These are phyloP conservation scores for Pseudoturritis turrita DNA, from an alignment of 345 rosid genomes.

Conservation along the genomic window DNA sequence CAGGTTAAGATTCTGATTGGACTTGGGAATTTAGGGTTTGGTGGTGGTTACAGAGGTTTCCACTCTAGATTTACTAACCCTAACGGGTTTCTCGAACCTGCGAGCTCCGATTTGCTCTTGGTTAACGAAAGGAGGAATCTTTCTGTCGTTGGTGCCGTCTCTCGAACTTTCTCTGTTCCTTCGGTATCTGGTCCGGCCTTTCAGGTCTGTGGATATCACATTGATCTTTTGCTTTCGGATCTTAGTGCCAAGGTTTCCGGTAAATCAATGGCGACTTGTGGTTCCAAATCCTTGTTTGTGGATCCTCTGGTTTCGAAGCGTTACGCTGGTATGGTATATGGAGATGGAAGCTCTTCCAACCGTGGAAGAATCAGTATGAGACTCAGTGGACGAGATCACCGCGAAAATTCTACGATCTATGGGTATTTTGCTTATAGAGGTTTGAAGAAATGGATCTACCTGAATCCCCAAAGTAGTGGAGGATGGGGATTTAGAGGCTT, in stretches of 20 bases:
- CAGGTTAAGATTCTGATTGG: constrained; percentile 45
- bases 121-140: constrained; percentile 57
- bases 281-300: constrained; percentile 39
- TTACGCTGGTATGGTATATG: constrained; percentile 21
- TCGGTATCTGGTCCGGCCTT: constrained; percentile 88
- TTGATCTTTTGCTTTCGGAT: constrained; percentile 53
- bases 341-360: constrained; percentile 21
- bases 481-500: constrained; percentile 51
- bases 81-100: constrained; percentile 50
- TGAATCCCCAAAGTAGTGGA: constrained; percentile 6
- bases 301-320: constrained; percentile 39
- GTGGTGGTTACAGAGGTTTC: constrained; percentile 47
- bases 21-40: constrained; percentile 49
- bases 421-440: constrained; percentile 49
- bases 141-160: constrained; percentile 76
- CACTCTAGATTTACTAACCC: constrained; percentile 48
- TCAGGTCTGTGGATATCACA: constrained; percentile 85
- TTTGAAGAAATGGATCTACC: constrained; percentile 48
- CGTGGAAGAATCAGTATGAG: constrained; percentile 61
- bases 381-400: constrained; percentile 45
- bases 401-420: constrained; percentile 35
- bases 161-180: constrained; percentile 75
- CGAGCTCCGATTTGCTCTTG: constrained; percentile 49
- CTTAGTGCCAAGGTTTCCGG: constrained; percentile 28
- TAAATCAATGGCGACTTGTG: constrained; percentile 51